phyloP scores from a whole-genome alignment of 2,329 filamentous ascomycete species.

The Neofusicoccum umdonicola region DNA sequence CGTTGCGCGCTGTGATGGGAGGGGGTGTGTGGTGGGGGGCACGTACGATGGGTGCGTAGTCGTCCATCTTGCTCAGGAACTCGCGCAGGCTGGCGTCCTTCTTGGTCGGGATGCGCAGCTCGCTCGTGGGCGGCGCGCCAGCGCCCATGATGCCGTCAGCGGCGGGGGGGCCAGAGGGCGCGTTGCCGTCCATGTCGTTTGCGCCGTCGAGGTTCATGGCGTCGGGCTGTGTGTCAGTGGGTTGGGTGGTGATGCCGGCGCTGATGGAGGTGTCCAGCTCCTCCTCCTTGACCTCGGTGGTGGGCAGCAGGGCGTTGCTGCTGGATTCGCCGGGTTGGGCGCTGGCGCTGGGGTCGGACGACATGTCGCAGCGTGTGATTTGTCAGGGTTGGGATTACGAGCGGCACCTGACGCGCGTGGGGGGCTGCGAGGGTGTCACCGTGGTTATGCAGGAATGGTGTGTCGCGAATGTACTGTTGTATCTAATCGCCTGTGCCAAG shows the following conservation, averaged over 20 bases:
- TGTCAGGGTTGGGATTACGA: background rate
- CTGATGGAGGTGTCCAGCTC: slow-evolving; percentile 42
- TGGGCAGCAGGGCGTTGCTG: background rate
- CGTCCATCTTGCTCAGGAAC: slow-evolving; percentile 94
- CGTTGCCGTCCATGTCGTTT: slow-evolving; percentile 33
- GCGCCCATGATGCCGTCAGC: slow-evolving; percentile 37
- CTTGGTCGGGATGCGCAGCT: slow-evolving; percentile 69
- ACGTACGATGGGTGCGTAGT: slow-evolving; percentile 92
- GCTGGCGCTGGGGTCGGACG: slow-evolving; percentile 4
- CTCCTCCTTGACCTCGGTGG: slow-evolving; percentile 27
- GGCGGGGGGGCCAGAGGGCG: slow-evolving; percentile 26
- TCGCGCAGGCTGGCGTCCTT: slow-evolving; percentile 92
- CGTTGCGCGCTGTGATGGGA: background rate
- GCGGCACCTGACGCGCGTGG: slow-evolving; percentile 17
- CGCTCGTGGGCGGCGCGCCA: slow-evolving; percentile 46
- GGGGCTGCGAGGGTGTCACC: slow-evolving; percentile 10
- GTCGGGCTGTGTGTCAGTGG: slow-evolving; percentile 34
- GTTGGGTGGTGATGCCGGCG: slow-evolving; percentile 36
- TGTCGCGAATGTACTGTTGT: slow-evolving; percentile 13
- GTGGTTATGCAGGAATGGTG: slow-evolving; percentile 15
- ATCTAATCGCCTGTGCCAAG: background rate
- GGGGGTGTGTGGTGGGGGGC: background rate
- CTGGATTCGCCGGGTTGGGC: background rate
- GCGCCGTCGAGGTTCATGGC: slow-evolving; percentile 43
- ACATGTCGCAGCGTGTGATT: slow-evolving; percentile 17